phyloP scores from a whole-genome alignment of 192 early-diverging fungal species.

The Rhizoclosmatium sp. region DNA sequence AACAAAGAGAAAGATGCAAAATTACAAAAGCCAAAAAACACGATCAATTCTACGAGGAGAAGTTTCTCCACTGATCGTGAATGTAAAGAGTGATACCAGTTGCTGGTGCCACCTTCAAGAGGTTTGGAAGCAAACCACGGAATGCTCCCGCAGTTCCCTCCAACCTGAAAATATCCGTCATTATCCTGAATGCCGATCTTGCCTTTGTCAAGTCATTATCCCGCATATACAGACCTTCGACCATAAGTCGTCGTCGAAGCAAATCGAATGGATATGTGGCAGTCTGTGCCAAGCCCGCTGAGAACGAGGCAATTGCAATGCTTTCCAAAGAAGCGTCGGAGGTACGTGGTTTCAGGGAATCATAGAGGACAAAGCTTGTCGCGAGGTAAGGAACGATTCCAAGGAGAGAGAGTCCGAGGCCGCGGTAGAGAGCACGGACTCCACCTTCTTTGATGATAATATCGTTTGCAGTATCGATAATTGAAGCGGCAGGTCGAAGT shows the following conservation, averaged over 20 bases:
- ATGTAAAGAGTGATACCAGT: slow-evolving; percentile 85
- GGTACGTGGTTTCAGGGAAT: slow-evolving; percentile 53
- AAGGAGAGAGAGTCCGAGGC: slow-evolving; percentile 78
- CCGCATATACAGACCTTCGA: slow-evolving; percentile 18
- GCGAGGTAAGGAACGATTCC: slow-evolving; percentile 82
- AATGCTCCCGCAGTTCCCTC: slow-evolving; percentile 79
- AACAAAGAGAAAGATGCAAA: slow-evolving; percentile 8
- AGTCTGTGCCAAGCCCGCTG: slow-evolving; percentile 18
- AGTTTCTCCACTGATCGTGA: slow-evolving; percentile 80
- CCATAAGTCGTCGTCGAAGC: slow-evolving; percentile 9
- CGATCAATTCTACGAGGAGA: neutral
- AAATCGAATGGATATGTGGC: slow-evolving; percentile 32
- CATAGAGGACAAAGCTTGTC: slow-evolving; percentile 69
- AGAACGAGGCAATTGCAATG: slow-evolving; percentile 17
- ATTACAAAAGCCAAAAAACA: neutral
- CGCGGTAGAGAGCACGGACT: slow-evolving; percentile 86
- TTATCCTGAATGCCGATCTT: slow-evolving; percentile 7
- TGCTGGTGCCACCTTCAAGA: slow-evolving; percentile 85
- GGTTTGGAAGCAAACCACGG: slow-evolving; percentile 82
- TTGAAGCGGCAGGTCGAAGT: slow-evolving; percentile 4
- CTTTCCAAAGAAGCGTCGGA: neutral
- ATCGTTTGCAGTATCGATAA: slow-evolving; percentile 82
- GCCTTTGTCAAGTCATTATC: neutral
- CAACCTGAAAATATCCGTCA: slow-evolving; percentile 60
- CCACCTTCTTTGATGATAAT: slow-evolving; percentile 73